A percentile compares a stretch with the other conserved stretches of the same genome.
phyloP scores from a whole-genome alignment of 2,329 filamentous ascomycete genomes.

The Pseudogymnoascus sp. region DNA sequence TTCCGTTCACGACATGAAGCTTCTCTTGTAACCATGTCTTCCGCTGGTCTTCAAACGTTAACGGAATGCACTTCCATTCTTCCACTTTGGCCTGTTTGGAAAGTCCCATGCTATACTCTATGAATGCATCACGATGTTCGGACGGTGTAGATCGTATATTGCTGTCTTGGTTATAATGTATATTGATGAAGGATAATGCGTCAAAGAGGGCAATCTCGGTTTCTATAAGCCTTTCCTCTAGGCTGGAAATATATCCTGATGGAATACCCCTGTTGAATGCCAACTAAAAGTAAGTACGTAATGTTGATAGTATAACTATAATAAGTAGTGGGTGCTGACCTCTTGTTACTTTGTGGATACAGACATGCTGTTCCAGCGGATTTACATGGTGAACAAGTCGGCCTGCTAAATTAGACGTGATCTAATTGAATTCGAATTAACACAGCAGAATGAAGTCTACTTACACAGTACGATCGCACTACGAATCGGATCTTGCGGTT shows the following conservation, averaged over 20 bases:
- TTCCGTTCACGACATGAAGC: neutral
- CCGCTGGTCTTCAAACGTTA: neutral
- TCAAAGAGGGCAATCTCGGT: neutral
- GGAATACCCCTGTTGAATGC: neutral
- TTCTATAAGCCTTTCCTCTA: neutral
- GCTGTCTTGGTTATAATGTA: neutral
- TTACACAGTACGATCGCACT: constrained; percentile 6
- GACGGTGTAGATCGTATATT: neutral
- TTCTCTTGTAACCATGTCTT: neutral
- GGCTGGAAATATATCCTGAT: neutral
- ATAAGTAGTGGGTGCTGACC: neutral
- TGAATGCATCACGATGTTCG: neutral
- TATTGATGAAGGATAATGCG: neutral
- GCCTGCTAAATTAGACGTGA: neutral
- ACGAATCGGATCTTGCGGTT: neutral
- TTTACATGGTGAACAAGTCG: neutral
- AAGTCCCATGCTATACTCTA: neutral
- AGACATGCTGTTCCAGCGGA: neutral
- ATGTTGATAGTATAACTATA: neutral
- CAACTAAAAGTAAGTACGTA: neutral
- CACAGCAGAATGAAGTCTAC: neutral
- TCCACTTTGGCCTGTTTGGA: neutral
- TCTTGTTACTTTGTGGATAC: constrained; percentile 10
- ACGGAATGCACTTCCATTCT: neutral
- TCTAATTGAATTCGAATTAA: neutral